Conservation (phyloP, 306 rosid genomes). For the Glycine soja region DNA sequence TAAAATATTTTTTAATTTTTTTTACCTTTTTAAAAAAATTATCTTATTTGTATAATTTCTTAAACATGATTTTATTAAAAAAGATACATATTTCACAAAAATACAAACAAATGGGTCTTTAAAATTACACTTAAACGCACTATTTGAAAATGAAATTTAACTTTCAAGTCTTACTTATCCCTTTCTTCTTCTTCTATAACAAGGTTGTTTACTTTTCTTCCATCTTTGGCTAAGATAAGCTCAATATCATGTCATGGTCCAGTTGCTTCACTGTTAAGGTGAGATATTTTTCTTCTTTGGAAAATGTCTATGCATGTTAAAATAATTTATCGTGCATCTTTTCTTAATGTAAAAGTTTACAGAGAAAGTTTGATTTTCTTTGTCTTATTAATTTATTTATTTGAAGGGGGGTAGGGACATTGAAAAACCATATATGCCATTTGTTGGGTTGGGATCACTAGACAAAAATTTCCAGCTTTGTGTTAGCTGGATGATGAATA, state of each 20-base stretch:
- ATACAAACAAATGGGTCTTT: background rate
- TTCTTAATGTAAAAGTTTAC: background rate
- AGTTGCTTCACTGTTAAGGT: conserved; percentile 30
- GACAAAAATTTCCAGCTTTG: conserved; percentile 16
- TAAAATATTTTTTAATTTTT: no score
- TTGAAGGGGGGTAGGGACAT: background rate
- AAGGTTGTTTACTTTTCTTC: background rate
- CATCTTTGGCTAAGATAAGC: conserved; percentile 2
- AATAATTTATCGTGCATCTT: background rate
- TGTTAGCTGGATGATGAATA: conserved; percentile 26
- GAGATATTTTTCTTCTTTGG: background rate
- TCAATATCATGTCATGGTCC: conserved; percentile 10
- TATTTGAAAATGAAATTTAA: no score
- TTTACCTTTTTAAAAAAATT: no score
- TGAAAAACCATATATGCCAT: background rate
- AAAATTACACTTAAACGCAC: background rate
- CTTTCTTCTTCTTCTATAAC: background rate
- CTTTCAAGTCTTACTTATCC: background rate
- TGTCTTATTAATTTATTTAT: background rate
- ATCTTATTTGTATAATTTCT: background rate
- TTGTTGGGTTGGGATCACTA: background rate
- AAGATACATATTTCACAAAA: background rate
- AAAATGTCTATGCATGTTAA: conserved; percentile 6
- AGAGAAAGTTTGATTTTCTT: background rate
- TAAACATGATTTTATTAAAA: no score